Evolutionary conservation across 768 basidiomycete genomes (phyloP).

Genomic region (Amanita brunnescens): DNA sequence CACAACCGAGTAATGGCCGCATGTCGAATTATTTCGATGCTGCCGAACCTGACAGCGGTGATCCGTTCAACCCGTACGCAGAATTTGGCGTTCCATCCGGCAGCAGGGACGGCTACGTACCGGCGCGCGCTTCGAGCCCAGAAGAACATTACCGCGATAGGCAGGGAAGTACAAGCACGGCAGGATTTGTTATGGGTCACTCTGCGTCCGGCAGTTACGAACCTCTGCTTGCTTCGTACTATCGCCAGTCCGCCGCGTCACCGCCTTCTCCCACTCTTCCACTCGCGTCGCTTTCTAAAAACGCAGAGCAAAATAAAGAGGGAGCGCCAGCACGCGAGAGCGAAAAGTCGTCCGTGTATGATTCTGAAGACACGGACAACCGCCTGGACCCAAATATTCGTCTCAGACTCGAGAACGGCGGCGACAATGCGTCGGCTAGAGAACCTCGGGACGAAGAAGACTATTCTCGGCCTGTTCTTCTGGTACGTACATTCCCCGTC

Average conservation of each 20-base stretch:
- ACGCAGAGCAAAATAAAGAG: background rate
- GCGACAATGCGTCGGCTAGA: slow-evolving; percentile 20
- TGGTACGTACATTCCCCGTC: slow-evolving; percentile 26
- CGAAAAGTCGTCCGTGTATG: slow-evolving; percentile 24
- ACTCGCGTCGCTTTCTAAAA: background rate
- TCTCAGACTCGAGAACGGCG: slow-evolving; percentile 21
- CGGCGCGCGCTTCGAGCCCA: slow-evolving; percentile 35
- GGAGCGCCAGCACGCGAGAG: slow-evolving; percentile 9
- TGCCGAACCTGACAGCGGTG: slow-evolving; percentile 25
- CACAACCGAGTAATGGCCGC: slow-evolving; percentile 17
- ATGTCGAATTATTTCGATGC: slow-evolving; percentile 31
- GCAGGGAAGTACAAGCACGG: slow-evolving; percentile 20
- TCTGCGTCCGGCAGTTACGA: slow-evolving; percentile 49
- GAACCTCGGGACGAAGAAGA: slow-evolving; percentile 45
- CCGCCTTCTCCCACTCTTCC: background rate
- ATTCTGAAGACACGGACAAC: slow-evolving; percentile 29
- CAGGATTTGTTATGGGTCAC: slow-evolving; percentile 25
- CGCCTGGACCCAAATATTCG: slow-evolving; percentile 38
- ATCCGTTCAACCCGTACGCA: slow-evolving; percentile 44
- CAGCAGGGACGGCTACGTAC: slow-evolving; percentile 31
- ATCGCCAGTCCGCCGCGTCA: slow-evolving; percentile 9
- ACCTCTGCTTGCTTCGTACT: slow-evolving; percentile 43
- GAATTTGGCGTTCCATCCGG: slow-evolving; percentile 30
- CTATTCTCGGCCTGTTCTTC: slow-evolving; percentile 47
- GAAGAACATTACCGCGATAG: slow-evolving; percentile 26